Percentiles rank a stretch among this genome's conserved stretches.
Evolutionary conservation across 2,329 filamentous ascomycete genomes (phyloP).

Genomic region (Talaromyces sp.): DNA sequence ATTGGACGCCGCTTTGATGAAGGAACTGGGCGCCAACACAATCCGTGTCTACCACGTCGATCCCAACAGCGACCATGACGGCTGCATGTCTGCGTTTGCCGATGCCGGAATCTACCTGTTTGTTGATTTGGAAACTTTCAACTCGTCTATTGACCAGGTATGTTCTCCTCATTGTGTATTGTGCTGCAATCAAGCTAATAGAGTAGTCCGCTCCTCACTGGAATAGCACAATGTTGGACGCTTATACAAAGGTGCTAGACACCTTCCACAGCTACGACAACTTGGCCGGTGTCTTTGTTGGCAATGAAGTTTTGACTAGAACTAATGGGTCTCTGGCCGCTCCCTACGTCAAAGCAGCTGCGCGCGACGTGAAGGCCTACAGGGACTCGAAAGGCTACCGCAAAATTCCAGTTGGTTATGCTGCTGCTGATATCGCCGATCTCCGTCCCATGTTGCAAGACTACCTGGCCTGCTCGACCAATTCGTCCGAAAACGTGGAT

Average conservation of each 20-base stretch:
- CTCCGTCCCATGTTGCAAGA: conserved; percentile 65
- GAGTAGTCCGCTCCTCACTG: conserved; percentile 61
- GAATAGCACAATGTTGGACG: conserved; percentile 68
- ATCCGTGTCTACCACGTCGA: conserved; percentile 91
- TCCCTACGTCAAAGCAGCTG: conserved; percentile 79
- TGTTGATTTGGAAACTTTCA: conserved; percentile 67
- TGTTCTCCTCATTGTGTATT: background rate
- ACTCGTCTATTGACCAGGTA: conserved; percentile 31
- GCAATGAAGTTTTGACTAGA: conserved; percentile 72
- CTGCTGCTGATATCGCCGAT: conserved; percentile 77
- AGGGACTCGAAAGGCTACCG: conserved; percentile 73
- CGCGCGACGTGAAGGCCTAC: conserved; percentile 79
- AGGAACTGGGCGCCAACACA: conserved; percentile 74
- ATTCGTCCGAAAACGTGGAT: conserved; percentile 67
- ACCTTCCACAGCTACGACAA: conserved; percentile 76
- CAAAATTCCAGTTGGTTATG: conserved; percentile 81
- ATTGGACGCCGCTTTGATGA: conserved; percentile 74
- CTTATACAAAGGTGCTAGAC: conserved; percentile 72
- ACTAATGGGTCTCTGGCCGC: conserved; percentile 61
- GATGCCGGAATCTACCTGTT: conserved; percentile 81
- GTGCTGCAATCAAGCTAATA: background rate
- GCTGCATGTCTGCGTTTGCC: conserved; percentile 77
- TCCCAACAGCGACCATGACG: conserved; percentile 65
- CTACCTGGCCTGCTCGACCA: conserved; percentile 75
- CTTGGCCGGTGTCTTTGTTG: conserved; percentile 78